Evolutionary conservation across 2,329 filamentous ascomycete genomes (phyloP), one percentile per base, ranked within the genome.

Genomic region (Pseudovirgaria hyperparasitica): DNA sequence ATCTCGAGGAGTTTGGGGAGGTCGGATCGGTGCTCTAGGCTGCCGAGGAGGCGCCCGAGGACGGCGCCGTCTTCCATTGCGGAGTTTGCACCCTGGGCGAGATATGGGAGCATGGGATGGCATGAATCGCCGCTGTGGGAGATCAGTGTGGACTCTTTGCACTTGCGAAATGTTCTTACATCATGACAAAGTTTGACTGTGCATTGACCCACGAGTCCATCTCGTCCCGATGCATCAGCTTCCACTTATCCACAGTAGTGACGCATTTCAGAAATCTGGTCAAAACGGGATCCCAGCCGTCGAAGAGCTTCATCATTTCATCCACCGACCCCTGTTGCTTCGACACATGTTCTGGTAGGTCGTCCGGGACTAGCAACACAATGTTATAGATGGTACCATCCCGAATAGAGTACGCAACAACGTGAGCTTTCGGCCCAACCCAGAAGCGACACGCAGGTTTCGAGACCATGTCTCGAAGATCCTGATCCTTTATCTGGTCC

Each of bases 21-120:
- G 21, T 58, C 51, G 0, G 21, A 10, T 19, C 0, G 23, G 18
- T 9, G 12, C 23, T n/a, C n/a, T n/a, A n/a, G n/a, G n/a, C n/a
- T n/a, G n/a, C n/a, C 22, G 9, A 81, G 51, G 2, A 79, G 40
- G 1, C 62, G 55, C 1, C 75, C 76, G 0, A 81, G 50, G 0
- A 76, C 72, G 0, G 74, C 72, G 0, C 74, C 76, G 28, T 82
- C 76, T 42, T 82, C 76, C 1, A 82, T 57, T 1, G 70, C 67
- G 0, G 66, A 73, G 41, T 78, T 78, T 9, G 76, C 76, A 0
- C 76, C 46, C 26, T 51, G 46, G 3, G 48, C 45, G 2, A 50
- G 36, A 25, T 52, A 52, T 2, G 45, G 45, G 4, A 52, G 40
- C 45, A 51, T 52, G 3, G 46, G 46, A 25, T 52, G 46, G 21